These are phyloP conservation scores for Chromera velia DNA, from an alignment of 73 alveolate species.

Conservation along the genomic window DNA sequence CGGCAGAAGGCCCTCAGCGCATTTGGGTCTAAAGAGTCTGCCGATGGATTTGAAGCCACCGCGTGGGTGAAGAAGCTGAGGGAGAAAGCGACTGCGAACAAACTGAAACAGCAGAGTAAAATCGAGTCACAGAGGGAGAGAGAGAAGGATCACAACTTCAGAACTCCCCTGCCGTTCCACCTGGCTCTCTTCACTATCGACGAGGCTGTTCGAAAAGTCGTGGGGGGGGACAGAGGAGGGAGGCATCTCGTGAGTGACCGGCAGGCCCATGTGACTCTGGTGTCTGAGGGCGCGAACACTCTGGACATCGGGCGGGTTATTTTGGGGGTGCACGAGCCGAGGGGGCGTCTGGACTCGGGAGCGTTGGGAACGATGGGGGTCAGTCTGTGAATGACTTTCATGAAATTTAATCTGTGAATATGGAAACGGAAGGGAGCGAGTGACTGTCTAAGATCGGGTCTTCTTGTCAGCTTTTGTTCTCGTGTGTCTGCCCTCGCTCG, in stretches of 20 bases:
- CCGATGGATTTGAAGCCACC: slow-evolving; percentile 19
- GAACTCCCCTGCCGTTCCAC: too few species aligned
- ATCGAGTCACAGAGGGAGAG: too few species aligned
- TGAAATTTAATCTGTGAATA: too few species aligned
- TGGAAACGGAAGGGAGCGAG: too few species aligned
- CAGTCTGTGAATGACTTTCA: too few species aligned
- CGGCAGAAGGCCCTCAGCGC: too few species aligned
- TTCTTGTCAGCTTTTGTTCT: too few species aligned
- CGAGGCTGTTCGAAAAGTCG: background rate
- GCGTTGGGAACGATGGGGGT: slow-evolving; percentile 82
- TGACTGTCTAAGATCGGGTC: too few species aligned
- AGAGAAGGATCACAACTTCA: too few species aligned
- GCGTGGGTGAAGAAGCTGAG: slow-evolving; percentile 33
- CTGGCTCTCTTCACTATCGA: too few species aligned
- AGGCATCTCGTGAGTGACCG: slow-evolving; percentile 53
- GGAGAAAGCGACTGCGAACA: slow-evolving; percentile 17
- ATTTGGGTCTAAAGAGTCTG: slow-evolving; percentile 2
- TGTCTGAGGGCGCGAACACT: slow-evolving; percentile 77
- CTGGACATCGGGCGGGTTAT: slow-evolving; percentile 82
- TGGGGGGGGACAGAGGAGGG: slow-evolving; percentile 26
- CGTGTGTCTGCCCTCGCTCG: too few species aligned
- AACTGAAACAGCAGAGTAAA: too few species aligned
- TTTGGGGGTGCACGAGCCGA: slow-evolving; percentile 50
- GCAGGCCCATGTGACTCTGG: slow-evolving; percentile 57
- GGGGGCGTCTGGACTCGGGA: slow-evolving; percentile 75